These are phyloP conservation scores for Scytalidium lignicola DNA, from an alignment of 2,329 filamentous ascomycete species.

Conservation along the genomic window DNA sequence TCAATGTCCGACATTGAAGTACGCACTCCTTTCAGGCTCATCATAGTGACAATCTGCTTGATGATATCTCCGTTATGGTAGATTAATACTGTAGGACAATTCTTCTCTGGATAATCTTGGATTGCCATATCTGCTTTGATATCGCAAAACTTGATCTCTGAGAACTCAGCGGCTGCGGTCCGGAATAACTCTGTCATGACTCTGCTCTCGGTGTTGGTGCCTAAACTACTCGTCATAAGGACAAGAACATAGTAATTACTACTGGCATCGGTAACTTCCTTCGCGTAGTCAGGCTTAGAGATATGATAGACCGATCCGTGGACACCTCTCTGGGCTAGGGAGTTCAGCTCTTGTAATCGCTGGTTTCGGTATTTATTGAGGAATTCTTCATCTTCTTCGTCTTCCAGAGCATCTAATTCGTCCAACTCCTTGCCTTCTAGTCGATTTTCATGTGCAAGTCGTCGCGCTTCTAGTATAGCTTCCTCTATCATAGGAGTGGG, in stretches of 20 bases:
- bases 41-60: conserved; percentile 85
- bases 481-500: conserved; percentile 96
- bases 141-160: conserved; percentile 96
- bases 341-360: conserved; percentile 76
- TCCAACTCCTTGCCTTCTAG: conserved; percentile 92
- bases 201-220: conserved; percentile 79
- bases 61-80: conserved; percentile 92
- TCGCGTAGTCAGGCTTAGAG: conserved; percentile 88
- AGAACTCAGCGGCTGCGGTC: conserved; percentile 76
- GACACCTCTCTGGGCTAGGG: conserved; percentile 68
- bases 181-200: conserved; percentile 82
- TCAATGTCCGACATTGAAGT: conserved; percentile 74
- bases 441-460: conserved; percentile 84
- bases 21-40: conserved; percentile 67
- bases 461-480: conserved; percentile 77
- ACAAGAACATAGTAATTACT: conserved; percentile 66
- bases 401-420: conserved; percentile 82
- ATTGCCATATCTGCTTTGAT: conserved; percentile 90
- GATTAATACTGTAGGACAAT: conserved; percentile 88
- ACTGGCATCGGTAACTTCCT: conserved; percentile 88
- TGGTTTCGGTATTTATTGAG: conserved; percentile 83
- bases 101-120: conserved; percentile 90
- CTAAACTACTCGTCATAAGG: conserved; percentile 71
- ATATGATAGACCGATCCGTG: conserved; percentile 91
- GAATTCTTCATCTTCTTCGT: conserved; percentile 91